These are phyloP conservation scores for Ustilago trichophora DNA, from an alignment of 1,284 basidiomycete genomes.

Conservation along the genomic window DNA sequence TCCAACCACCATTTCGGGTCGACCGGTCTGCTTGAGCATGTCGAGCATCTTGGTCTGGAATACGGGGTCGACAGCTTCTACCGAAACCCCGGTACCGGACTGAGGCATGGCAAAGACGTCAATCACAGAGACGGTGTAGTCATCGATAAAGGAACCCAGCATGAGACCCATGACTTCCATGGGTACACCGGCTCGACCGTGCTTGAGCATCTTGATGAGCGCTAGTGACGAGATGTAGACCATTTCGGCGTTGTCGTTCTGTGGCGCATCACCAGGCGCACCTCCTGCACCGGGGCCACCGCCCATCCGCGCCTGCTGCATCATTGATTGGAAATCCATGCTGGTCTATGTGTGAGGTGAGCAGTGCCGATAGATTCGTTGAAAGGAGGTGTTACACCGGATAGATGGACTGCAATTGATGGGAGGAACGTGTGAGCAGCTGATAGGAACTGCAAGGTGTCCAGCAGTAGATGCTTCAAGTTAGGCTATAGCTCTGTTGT, in stretches of 20 bases:
- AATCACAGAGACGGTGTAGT: constrained; percentile 85
- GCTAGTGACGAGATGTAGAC: constrained; percentile 65
- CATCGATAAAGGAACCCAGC: constrained; percentile 98
- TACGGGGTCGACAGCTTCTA: constrained; percentile 98
- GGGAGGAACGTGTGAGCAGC: too few species aligned
- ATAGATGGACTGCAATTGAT: too few species aligned
- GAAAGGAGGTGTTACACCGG: too few species aligned
- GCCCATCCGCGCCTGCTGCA: constrained; percentile 60
- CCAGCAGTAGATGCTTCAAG: too few species aligned
- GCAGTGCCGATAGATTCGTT: too few species aligned
- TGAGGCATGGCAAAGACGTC: constrained; percentile 99
- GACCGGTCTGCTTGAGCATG: constrained; percentile 98
- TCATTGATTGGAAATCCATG: constrained; percentile 62
- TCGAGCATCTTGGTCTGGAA: constrained; percentile 99
- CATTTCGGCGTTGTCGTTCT: constrained; percentile 68
- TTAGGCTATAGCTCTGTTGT: too few species aligned
- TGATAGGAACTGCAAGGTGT: too few species aligned
- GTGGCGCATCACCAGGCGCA: constrained; percentile 57
- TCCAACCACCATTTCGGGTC: constrained; percentile 97
- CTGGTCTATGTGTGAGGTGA: too few species aligned
- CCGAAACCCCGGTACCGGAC: constrained; percentile 95
- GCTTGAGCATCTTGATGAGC: constrained; percentile 87
- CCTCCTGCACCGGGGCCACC: constrained; percentile 38
- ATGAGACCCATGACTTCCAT: constrained; percentile 99
- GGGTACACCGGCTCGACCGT: constrained; percentile 96